Evolutionary conservation across 139 green algal genomes (phyloP).

Genomic region (Chloropicon primus): DNA sequence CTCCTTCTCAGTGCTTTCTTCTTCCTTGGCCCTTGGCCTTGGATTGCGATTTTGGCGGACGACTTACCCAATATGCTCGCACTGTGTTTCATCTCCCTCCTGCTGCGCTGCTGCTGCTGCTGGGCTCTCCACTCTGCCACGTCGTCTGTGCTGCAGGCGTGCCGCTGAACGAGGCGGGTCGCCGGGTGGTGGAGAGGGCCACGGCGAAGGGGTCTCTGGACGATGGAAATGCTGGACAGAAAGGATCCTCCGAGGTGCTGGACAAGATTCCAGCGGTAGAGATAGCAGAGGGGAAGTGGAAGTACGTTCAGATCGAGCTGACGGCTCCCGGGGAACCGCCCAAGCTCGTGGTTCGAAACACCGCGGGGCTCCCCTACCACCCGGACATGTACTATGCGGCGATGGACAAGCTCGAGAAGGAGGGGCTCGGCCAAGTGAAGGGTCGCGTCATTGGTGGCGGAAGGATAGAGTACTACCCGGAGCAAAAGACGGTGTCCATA

Average conservation of each 20-base stretch:
- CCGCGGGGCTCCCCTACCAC: background rate
- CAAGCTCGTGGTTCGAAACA: background rate
- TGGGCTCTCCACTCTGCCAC: no score
- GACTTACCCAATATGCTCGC: no score
- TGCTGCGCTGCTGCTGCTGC: no score
- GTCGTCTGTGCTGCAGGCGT: no score
- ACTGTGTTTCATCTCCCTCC: no score
- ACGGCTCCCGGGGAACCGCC: background rate
- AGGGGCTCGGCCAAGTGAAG: background rate
- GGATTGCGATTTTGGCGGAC: no score
- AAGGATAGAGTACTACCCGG: background rate
- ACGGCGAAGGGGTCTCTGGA: no score
- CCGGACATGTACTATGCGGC: background rate
- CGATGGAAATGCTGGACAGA: no score
- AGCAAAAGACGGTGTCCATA: background rate
- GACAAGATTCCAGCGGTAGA: background rate
- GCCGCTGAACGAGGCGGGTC: background rate
- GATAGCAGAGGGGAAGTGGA: background rate
- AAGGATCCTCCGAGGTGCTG: no score
- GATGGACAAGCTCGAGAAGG: background rate
- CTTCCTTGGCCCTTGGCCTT: no score
- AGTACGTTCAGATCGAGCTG: background rate
- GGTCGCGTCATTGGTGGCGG: background rate
- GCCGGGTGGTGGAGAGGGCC: background rate
- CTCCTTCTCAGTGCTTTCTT: no score